Percentiles rank a stretch among this genome's conserved stretches.
Evolutionary conservation across 1,139 yeast genomes (phyloP).

Genomic region (Debaryomyces udenii): DNA sequence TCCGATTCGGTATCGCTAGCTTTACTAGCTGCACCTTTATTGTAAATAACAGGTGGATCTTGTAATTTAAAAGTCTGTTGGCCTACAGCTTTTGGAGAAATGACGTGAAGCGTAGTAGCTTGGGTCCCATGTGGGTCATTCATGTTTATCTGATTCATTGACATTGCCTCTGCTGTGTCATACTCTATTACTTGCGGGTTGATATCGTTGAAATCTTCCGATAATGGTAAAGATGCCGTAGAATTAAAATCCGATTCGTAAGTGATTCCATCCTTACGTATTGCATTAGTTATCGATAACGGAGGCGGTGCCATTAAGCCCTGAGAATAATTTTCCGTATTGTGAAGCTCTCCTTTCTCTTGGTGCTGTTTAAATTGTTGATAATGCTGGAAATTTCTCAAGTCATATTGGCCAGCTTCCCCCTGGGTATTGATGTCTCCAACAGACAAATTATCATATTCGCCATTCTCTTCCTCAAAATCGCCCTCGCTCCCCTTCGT

Average conservation of each 20-base stretch:
- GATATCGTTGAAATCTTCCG: conserved; percentile 19
- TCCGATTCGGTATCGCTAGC: not conserved
- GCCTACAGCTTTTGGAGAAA: not conserved
- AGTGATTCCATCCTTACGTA: conserved; percentile 4
- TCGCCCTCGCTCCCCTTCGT: too few species aligned
- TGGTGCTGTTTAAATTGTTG: too few species aligned
- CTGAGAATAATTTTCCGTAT: too few species aligned
- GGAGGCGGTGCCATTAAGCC: not conserved
- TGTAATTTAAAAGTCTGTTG: conserved; percentile 22
- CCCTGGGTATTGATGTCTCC: too few species aligned
- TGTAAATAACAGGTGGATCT: conserved; percentile 24
- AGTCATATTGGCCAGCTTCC: too few species aligned
- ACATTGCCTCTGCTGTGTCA: conserved; percentile 20
- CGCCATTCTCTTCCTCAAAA: too few species aligned
- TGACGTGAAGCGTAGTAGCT: conserved; percentile 10
- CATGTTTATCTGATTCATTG: conserved; percentile 16
- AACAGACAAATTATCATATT: too few species aligned
- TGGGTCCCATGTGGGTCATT: conserved; percentile 14
- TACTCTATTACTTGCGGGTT: conserved; percentile 20
- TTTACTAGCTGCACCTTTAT: not conserved
- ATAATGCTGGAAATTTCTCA: too few species aligned
- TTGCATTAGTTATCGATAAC: not conserved
- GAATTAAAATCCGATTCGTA: conserved; percentile 14
- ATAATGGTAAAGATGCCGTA: conserved; percentile 19
- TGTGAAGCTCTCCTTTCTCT: too few species aligned